Evolutionary conservation across 208 protist species (phyloP).

Genomic region (Herpetomonas tarakana): DNA sequence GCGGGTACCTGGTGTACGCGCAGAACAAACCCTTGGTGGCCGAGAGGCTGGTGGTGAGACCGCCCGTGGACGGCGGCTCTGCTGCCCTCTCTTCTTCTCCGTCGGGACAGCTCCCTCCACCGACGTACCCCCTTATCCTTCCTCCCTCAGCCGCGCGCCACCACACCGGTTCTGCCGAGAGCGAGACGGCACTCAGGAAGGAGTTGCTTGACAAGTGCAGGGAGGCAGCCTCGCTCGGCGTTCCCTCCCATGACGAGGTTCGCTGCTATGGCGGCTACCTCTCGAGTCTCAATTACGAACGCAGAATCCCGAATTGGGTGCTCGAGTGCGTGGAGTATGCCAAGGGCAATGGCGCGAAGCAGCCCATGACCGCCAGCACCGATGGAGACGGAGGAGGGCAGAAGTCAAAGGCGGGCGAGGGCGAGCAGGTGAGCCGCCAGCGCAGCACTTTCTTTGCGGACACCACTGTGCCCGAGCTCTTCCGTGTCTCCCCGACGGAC

Average conservation of each 20-base stretch:
- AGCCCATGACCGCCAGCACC: neutral
- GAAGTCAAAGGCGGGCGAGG: conserved; percentile 1
- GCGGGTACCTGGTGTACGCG: neutral
- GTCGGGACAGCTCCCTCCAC: too few relatives aligned
- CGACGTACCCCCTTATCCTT: neutral
- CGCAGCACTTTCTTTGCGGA: conserved; percentile 71
- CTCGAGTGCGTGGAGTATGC: conserved; percentile 50
- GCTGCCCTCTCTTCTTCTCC: too few relatives aligned
- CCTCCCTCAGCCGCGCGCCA: neutral
- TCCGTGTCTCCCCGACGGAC: conserved; percentile 52
- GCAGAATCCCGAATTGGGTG: conserved; percentile 78
- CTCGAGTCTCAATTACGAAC: conserved; percentile 78
- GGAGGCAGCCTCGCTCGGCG: conserved; percentile 30
- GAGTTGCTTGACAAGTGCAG: conserved; percentile 14
- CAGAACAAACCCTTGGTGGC: too few relatives aligned
- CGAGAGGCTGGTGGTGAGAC: too few relatives aligned
- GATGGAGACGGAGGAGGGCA: conserved; percentile 13
- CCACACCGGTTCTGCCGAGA: too few relatives aligned
- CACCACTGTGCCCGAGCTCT: conserved; percentile 41
- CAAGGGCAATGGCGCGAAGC: conserved; percentile 1
- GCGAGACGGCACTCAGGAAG: too few relatives aligned
- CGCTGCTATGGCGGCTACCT: conserved; percentile 73
- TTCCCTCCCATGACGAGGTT: conserved; percentile 46
- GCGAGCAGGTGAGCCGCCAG: conserved; percentile 26
- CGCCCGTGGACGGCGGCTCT: too few relatives aligned